phyloP scores from a whole-genome alignment of 495 filamentous ascomycete genomes.

The Lophium mytilinum region DNA sequence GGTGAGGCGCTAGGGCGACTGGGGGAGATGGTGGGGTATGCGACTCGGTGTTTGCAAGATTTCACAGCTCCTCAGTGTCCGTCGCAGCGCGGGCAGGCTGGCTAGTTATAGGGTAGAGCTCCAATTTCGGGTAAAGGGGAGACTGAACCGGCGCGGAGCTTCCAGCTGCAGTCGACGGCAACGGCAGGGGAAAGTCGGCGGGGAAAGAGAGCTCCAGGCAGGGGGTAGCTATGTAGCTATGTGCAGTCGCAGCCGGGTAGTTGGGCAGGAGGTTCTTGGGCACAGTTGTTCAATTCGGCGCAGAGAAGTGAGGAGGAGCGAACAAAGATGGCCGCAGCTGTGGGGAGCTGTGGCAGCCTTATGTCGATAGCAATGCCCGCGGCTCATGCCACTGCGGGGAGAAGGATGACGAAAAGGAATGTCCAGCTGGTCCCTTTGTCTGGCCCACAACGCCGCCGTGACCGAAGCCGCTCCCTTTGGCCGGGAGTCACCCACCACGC shows the following conservation, averaged over 20 bases:
- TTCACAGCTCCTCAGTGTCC: background rate
- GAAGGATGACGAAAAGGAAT: conserved; percentile 2
- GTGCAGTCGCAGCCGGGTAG: background rate
- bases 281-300: background rate
- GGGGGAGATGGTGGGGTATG: background rate
- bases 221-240: background rate
- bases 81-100: background rate
- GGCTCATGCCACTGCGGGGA: background rate
- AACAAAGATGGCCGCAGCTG: background rate
- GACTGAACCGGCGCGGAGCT: background rate
- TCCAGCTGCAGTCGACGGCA: background rate
- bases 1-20: conserved; percentile 1
- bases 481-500: background rate
- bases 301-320: background rate
- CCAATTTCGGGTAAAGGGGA: background rate
- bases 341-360: background rate
- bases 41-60: background rate
- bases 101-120: background rate
- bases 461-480: conserved; percentile 1
- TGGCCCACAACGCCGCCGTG: background rate
- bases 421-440: background rate
- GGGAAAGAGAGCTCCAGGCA: background rate
- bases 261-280: background rate
- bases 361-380: background rate
- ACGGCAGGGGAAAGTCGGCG: background rate